Base-by-base conservation (phyloP, 2,329 filamentous ascomycete species). In the Verticillium longisporum region DNA sequence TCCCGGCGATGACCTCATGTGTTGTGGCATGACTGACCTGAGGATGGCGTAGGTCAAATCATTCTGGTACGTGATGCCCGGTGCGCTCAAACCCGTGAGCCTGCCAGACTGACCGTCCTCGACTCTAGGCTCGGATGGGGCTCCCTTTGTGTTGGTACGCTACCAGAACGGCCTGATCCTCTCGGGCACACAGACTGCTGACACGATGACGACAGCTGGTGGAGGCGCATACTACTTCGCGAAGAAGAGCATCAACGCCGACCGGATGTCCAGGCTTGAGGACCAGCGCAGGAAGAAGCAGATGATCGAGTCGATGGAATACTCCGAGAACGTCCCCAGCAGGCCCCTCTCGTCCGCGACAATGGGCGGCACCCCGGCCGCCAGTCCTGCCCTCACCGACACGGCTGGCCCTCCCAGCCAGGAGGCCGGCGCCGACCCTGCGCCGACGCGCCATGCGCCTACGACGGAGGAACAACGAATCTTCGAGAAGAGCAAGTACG, bases 191-290 rank as follows among this genome's bases (percentile, higher is more conserved):
- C 54, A 21, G 13, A 55, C 5, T 10, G 18, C 54, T 55, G 13
- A 59, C 37, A 63, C 66, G 63, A 68, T 64, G 64, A 62, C 34
- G 34, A 59, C 71, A 92, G 92, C 93, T 67, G 95, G 94, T 71
- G 95, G 87, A 66, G 91, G 89, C 65, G 92, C 94, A 70, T 99
- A 98, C 82, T 92, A 91, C 80, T 97, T 97, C 74, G 95, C 95
- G 66, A 99, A 99, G 83, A 84, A 86, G 72, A 88, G 88, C 74
- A 96, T 99, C 83, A 97, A 97, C 73, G 90, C 90, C 68, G 92
- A 97, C 76, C 90, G 94, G 66, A 82, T 85, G 63, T 80, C 85
- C 63, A 86, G 91, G 69, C 85, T 89, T 66, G 84, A 89, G 68
- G 87, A 89, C 63, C 83, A 81, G 62, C 82, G 83, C 60, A 77